Conservation (phyloP, 129 eudicot genomes). For the Helianthus tuberosus region DNA sequence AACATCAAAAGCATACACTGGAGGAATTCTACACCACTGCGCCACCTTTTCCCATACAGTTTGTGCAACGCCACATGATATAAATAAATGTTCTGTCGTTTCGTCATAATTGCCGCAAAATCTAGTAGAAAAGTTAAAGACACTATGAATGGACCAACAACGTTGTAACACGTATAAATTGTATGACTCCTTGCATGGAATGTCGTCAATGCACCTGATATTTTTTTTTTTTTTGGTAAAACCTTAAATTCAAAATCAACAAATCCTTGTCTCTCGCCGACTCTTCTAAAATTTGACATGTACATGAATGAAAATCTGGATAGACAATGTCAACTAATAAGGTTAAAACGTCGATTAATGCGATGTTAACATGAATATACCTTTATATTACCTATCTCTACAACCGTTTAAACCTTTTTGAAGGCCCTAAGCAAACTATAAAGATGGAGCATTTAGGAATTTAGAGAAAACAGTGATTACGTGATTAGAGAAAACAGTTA, state of each 20-base stretch:
- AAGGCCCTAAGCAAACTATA: too few relatives aligned
- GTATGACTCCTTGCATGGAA: conserved; percentile 6
- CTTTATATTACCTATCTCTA: neutral
- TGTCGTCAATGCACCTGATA: conserved; percentile 17
- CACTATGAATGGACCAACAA: conserved; percentile 21
- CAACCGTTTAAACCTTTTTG: too few relatives aligned
- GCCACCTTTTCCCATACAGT: too few relatives aligned
- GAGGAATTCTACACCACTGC: too few relatives aligned
- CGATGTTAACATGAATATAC: neutral
- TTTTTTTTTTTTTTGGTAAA: conserved; percentile 16
- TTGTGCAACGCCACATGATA: too few relatives aligned
- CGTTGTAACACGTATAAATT: conserved; percentile 13
- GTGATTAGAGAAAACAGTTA: too few relatives aligned
- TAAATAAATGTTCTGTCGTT: too few relatives aligned
- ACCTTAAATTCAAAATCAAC: neutral
- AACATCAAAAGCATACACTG: too few relatives aligned
- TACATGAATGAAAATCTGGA: neutral
- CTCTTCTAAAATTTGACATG: neutral
- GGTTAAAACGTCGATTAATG: neutral
- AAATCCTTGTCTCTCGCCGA: neutral
- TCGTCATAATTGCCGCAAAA: too few relatives aligned
- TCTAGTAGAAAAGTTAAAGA: neutral
- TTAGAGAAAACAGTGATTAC: too few relatives aligned
- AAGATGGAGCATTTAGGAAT: too few relatives aligned
- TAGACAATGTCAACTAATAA: neutral